Evolutionary conservation across 768 basidiomycete species (phyloP).

Genomic region (Pulveroboletus sp.): DNA sequence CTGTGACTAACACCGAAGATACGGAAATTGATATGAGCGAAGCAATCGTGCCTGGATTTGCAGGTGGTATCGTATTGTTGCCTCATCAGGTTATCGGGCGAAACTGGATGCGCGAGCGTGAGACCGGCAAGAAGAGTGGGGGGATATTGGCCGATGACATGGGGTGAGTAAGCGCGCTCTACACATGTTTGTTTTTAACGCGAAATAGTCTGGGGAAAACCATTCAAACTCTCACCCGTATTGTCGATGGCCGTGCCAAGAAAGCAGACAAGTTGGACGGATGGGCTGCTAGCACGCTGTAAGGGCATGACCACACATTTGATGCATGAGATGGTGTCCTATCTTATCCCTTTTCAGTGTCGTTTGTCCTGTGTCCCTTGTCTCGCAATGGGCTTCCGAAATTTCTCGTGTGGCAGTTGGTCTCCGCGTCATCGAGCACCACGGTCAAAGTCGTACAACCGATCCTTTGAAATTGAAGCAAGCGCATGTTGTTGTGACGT

Average conservation of each 20-base stretch:
- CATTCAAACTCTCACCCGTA: constrained; percentile 83
- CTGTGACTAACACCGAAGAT: constrained; percentile 49
- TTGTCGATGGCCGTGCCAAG: constrained; percentile 74
- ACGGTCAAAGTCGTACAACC: constrained; percentile 69
- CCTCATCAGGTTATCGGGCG: constrained; percentile 88
- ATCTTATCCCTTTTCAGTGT: constrained; percentile 47
- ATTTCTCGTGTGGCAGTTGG: constrained; percentile 64
- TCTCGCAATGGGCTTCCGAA: constrained; percentile 89
- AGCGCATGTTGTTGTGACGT: constrained; percentile 77
- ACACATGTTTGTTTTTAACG: constrained; percentile 3
- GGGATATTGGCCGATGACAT: constrained; percentile 93
- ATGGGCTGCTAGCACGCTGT: constrained; percentile 71
- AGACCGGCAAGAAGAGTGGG: constrained; percentile 70
- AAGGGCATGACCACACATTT: constrained; percentile 21
- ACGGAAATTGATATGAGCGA: constrained; percentile 54
- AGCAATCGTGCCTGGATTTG: constrained; percentile 73
- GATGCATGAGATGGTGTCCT: neutral
- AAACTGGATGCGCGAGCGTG: constrained; percentile 83
- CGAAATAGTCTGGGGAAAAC: constrained; percentile 73
- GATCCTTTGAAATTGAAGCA: constrained; percentile 51
- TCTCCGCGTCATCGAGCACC: constrained; percentile 75
- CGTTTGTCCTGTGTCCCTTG: constrained; percentile 80
- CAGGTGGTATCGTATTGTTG: constrained; percentile 60
- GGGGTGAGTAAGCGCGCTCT: constrained; percentile 47
- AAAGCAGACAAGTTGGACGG: constrained; percentile 68